Percentiles rank a stretch among this genome's conserved stretches.
Evolutionary conservation across 176 grass and related monocot species (phyloP).

Genomic region (Raddia guianensis): DNA sequence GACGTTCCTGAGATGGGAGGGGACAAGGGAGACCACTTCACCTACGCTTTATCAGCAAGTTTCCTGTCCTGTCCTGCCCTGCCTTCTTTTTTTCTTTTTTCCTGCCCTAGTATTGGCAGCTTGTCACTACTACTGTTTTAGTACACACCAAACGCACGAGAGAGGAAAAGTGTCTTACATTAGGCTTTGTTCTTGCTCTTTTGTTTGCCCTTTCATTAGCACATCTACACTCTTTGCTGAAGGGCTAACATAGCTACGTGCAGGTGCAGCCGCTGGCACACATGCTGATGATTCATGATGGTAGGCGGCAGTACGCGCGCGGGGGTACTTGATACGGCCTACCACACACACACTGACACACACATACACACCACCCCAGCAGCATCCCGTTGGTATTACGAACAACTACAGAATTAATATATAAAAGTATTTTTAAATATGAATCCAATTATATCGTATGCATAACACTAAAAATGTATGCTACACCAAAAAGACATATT

Average conservation of each 20-base stretch:
- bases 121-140: neutral
- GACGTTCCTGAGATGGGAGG: slow-evolving; percentile 35
- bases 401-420: too few species aligned
- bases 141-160: neutral
- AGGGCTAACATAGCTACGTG: neutral
- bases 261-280: neutral
- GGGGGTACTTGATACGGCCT: too few species aligned
- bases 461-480: too few species aligned
- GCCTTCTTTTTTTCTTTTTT: neutral
- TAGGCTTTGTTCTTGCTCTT: neutral
- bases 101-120: too few species aligned
- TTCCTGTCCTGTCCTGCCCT: neutral
- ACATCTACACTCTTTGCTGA: neutral
- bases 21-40: slow-evolving; percentile 2
- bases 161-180: neutral
- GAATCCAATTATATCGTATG: too few species aligned
- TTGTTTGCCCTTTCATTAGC: slow-evolving; percentile 27
- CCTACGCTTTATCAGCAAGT: slow-evolving; percentile 9
- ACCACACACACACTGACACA: too few species aligned
- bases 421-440: too few species aligned
- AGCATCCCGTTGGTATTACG: too few species aligned
- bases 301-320: neutral
- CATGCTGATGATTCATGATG: neutral
- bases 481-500: too few species aligned
- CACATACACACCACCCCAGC: too few species aligned